phyloP scores from a whole-genome alignment of 768 basidiomycete species.

The Neoboletus magnificus region DNA sequence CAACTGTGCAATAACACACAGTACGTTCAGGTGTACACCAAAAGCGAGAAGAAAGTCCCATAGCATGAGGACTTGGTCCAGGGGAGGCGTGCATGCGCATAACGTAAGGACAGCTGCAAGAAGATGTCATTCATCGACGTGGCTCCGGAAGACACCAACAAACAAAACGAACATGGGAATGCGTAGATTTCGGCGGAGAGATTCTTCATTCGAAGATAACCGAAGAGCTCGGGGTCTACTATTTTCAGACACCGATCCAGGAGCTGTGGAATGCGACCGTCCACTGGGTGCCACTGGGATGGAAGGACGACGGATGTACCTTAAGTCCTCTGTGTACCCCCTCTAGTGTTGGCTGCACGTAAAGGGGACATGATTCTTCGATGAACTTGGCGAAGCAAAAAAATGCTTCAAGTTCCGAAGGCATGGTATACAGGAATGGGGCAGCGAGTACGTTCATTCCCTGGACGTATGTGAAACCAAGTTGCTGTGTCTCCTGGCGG shows the following conservation, averaged over 20 bases:
- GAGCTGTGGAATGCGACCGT: constrained; percentile 49
- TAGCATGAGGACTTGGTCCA: constrained; percentile 89
- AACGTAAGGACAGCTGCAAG: constrained; percentile 81
- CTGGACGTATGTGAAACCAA: constrained; percentile 95
- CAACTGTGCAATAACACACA: constrained; percentile 96
- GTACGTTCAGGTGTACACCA: constrained; percentile 92
- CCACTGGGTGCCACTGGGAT: background rate
- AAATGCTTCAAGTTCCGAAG: constrained; percentile 97
- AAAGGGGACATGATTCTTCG: constrained; percentile 91
- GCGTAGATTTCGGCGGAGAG: constrained; percentile 96
- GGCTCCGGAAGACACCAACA: background rate
- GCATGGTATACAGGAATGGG: constrained; percentile 96
- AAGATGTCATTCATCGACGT: background rate
- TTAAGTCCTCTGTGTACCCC: constrained; percentile 94
- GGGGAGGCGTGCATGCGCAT: constrained; percentile 94
- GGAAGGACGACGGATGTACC: constrained; percentile 43
- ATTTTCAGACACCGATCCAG: constrained; percentile 90
- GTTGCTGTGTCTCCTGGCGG: constrained; percentile 69
- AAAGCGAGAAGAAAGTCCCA: constrained; percentile 99
- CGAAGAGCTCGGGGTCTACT: constrained; percentile 84
- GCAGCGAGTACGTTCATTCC: constrained; percentile 99
- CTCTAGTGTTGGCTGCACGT: constrained; percentile 93
- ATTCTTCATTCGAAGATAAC: constrained; percentile 82
- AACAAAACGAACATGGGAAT: constrained; percentile 75
- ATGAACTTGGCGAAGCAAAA: constrained; percentile 96